These are phyloP conservation scores for apple (Malus domestica) DNA, from an alignment of 306 rosid species.

Conservation along the genomic window ASM211411v1 NC_041801.1:5535501-5536000, in stretches of 20 bases:
- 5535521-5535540: not conserved
- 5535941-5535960: slow-evolving; percentile 82
- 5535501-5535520: not conserved
- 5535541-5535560: slow-evolving; percentile 10
- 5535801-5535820: slow-evolving; percentile 90
- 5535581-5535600: slow-evolving; percentile 6
- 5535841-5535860: slow-evolving; percentile 77
- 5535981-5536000: slow-evolving; percentile 69
- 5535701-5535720: slow-evolving; percentile 35
- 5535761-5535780: slow-evolving; percentile 9
- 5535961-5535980: slow-evolving; percentile 73
- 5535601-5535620: slow-evolving; percentile 33
- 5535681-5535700: slow-evolving; percentile 16
- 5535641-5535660: slow-evolving; percentile 31
- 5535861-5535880: slow-evolving; percentile 77
- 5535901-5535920: slow-evolving; percentile 77
- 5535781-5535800: slow-evolving; percentile 86
- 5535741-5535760: slow-evolving; percentile 10
- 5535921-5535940: slow-evolving; percentile 70
- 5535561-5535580: slow-evolving; percentile 3
- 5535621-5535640: slow-evolving; percentile 50
- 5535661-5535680: slow-evolving; percentile 31
- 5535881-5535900: slow-evolving; percentile 82
- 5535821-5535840: slow-evolving; percentile 75
- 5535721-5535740: slow-evolving; percentile 8